Evolutionary conservation across 2,329 filamentous ascomycete species (phyloP).

Genomic region (Aspergillus unguis): DNA sequence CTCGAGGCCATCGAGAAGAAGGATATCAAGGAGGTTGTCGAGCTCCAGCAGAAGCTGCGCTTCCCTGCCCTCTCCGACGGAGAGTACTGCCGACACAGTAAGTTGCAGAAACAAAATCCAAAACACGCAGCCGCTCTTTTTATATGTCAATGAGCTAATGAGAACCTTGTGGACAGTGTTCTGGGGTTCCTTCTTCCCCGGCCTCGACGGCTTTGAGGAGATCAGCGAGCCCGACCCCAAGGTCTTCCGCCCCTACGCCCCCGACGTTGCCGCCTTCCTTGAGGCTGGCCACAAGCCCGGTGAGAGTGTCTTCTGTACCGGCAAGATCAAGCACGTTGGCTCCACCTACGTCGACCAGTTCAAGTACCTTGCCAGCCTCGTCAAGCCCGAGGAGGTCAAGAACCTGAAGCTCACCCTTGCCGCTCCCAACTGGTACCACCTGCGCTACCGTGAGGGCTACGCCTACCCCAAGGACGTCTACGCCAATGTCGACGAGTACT

Average conservation of each 20-base stretch:
- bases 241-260: slow-evolving; percentile 58
- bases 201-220: slow-evolving; percentile 54
- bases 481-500: slow-evolving; percentile 59
- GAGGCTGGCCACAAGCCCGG: slow-evolving; percentile 57
- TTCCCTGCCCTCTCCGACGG: slow-evolving; percentile 65
- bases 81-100: slow-evolving; percentile 57
- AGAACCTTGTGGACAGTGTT: slow-evolving; percentile 42
- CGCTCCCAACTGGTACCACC: slow-evolving; percentile 67
- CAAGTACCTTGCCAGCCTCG: slow-evolving; percentile 56
- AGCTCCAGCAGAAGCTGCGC: slow-evolving; percentile 61
- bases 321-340: slow-evolving; percentile 57
- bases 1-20: slow-evolving; percentile 62
- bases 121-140: not conserved
- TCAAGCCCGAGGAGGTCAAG: slow-evolving; percentile 60
- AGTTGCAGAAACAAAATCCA: slow-evolving; percentile 8
- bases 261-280: slow-evolving; percentile 61
- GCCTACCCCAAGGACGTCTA: slow-evolving; percentile 59
- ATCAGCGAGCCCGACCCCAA: slow-evolving; percentile 47
- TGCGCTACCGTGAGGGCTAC: slow-evolving; percentile 55
- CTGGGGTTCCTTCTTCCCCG: slow-evolving; percentile 56
- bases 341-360: slow-evolving; percentile 58
- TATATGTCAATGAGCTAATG: slow-evolving; percentile 1
- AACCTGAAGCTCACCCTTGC: slow-evolving; percentile 68
- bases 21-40: slow-evolving; percentile 63
- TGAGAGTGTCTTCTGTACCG: slow-evolving; percentile 55